Conservation (phyloP, 1,139 yeast genomes). For the Geotrichum candidum region DNA sequence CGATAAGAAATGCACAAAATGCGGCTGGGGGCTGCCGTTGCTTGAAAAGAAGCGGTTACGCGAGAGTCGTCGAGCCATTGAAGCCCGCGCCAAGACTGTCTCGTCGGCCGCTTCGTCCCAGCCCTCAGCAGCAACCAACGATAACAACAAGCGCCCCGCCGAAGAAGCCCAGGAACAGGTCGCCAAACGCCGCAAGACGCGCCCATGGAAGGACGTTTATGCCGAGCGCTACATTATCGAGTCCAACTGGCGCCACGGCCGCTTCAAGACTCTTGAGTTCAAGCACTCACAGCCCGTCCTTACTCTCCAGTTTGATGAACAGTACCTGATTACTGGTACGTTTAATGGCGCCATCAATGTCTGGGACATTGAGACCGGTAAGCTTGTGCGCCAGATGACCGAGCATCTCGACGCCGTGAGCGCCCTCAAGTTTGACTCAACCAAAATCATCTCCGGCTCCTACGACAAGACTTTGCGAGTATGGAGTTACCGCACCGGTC, state of each 20-base stretch:
- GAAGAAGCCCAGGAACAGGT: neutral
- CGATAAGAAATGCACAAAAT: conserved; percentile 92
- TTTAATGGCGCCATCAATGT: conserved; percentile 82
- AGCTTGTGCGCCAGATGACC: conserved; percentile 63
- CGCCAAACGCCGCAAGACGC: conserved; percentile 35
- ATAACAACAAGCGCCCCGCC: neutral
- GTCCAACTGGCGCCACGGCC: conserved; percentile 89
- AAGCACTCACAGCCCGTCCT: conserved; percentile 77
- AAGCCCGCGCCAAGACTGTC: conserved; percentile 23
- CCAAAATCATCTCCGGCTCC: conserved; percentile 86
- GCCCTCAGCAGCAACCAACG: neutral
- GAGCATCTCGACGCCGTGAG: conserved; percentile 88
- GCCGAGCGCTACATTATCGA: conserved; percentile 87
- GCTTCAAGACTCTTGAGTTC: conserved; percentile 57
- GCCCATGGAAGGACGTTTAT: conserved; percentile 96
- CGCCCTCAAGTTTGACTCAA: conserved; percentile 76
- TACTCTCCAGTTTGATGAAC: conserved; percentile 74
- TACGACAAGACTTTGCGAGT: conserved; percentile 86
- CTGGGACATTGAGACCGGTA: conserved; percentile 81
- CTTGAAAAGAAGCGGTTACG: conserved; percentile 44
- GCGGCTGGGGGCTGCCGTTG: conserved; percentile 98
- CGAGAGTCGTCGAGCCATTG: conserved; percentile 31
- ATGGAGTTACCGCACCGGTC: conserved; percentile 94
- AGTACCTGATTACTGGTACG: conserved; percentile 81
- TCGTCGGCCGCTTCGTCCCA: neutral